Evolutionary conservation across 73 alveolate species (phyloP).

Genomic region (Paramecium sexaurelia): DNA sequence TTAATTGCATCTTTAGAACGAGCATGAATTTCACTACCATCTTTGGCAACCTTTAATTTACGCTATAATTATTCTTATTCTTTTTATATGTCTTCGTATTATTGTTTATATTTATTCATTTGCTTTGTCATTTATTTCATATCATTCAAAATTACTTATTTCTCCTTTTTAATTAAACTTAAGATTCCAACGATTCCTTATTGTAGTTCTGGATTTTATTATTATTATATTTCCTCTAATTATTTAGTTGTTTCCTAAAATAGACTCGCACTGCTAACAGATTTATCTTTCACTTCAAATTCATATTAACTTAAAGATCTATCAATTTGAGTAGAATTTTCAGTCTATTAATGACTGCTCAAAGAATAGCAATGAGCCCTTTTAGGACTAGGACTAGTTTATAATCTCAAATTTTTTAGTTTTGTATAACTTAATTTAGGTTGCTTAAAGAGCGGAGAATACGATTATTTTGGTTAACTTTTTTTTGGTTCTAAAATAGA

Average conservation of each 20-base stretch:
- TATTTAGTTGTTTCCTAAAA: background rate
- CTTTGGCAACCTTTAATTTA: slow-evolving; percentile 11
- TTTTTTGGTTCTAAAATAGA: background rate
- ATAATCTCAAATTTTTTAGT: background rate
- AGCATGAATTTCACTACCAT: background rate
- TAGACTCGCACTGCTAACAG: slow-evolving; percentile 8
- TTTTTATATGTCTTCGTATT: background rate
- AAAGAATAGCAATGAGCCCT: background rate
- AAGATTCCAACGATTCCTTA: slow-evolving; percentile 34
- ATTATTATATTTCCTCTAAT: background rate
- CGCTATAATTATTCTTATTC: background rate
- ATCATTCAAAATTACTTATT: slow-evolving; percentile 12
- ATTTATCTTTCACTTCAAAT: background rate
- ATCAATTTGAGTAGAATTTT: background rate
- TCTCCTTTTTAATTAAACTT: slow-evolving; percentile 46
- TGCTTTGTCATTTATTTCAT: slow-evolving; percentile 40
- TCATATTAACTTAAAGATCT: background rate
- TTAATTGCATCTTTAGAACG: background rate
- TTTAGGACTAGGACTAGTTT: slow-evolving; percentile 15
- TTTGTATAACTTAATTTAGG: background rate
- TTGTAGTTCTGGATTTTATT: background rate
- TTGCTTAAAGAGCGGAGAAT: background rate
- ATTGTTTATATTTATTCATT: slow-evolving; percentile 19
- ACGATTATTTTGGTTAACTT: background rate
- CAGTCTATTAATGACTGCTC: background rate